Evolutionary conservation across 176 grass and related monocot species (phyloP).

Genomic region (Tuctoria greenei): DNA sequence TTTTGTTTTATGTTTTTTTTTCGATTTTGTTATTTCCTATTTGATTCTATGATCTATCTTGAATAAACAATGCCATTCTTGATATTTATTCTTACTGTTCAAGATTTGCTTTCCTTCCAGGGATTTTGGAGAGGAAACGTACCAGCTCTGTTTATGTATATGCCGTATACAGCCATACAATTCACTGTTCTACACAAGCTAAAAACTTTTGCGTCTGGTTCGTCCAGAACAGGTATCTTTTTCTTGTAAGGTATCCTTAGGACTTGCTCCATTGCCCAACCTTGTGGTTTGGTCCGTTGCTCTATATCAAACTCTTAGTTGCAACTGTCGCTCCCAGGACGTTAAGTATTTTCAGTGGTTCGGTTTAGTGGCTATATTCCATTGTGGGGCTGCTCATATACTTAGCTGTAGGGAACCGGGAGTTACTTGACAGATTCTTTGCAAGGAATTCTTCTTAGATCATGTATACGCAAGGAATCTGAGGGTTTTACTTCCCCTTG

Average conservation of each 20-base stretch:
- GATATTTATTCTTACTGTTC: constrained; percentile 22
- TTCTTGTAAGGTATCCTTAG: not conserved
- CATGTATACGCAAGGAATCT: not conserved
- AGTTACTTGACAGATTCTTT: not conserved
- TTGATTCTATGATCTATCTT: not conserved
- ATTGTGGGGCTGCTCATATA: not conserved
- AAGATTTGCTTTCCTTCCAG: constrained; percentile 46
- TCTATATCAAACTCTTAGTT: constrained; percentile 1
- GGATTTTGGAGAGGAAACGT: constrained; percentile 99
- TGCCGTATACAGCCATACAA: constrained; percentile 98
- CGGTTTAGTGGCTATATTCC: not conserved
- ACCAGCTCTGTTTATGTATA: constrained; percentile 87
- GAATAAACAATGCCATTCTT: not conserved
- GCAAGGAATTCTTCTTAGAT: not conserved
- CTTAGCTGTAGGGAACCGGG: not conserved
- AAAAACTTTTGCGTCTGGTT: constrained; percentile 94
- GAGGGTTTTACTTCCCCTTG: not conserved
- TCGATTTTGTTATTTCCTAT: constrained; percentile 8
- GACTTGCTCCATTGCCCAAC: not conserved
- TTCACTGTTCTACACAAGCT: constrained; percentile 90
- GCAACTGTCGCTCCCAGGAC: not conserved
- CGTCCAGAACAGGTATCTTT: constrained; percentile 74
- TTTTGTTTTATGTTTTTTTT: not conserved
- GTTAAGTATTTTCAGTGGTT: not conserved
- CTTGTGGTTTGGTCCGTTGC: not conserved